phyloP scores from a whole-genome alignment of 2,329 filamentous ascomycete species.

The Pyrenophora tritici-repentis region DNA sequence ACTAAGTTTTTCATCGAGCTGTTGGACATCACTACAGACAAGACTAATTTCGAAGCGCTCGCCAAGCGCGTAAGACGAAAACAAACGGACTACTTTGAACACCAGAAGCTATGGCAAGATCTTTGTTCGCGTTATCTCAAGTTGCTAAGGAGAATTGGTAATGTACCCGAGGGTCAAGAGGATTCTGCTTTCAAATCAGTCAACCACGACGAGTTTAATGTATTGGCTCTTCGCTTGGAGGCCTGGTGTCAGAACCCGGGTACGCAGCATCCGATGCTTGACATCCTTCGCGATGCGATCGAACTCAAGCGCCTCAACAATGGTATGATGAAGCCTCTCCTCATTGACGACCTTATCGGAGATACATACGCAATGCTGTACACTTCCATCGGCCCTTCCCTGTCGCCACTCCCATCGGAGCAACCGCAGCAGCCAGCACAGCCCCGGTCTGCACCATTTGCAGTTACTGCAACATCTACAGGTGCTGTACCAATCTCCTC shows the following conservation, averaged over 20 bases:
- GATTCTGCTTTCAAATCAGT: conserved; percentile 68
- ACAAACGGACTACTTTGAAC: conserved; percentile 72
- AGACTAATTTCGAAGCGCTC: conserved; percentile 75
- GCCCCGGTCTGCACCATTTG: conserved; percentile 11
- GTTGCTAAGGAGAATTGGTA: conserved; percentile 61
- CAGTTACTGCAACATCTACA: background rate
- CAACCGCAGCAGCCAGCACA: conserved; percentile 28
- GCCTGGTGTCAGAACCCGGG: conserved; percentile 59
- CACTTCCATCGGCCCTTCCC: conserved; percentile 64
- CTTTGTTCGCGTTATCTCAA: conserved; percentile 63
- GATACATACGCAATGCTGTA: conserved; percentile 86
- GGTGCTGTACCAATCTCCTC: conserved; percentile 37
- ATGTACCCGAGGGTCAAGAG: conserved; percentile 65
- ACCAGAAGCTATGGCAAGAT: conserved; percentile 66
- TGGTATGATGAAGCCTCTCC: conserved; percentile 79
- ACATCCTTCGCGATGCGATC: conserved; percentile 67
- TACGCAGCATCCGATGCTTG: conserved; percentile 57
- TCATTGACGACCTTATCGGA: conserved; percentile 91
- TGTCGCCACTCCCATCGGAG: conserved; percentile 58
- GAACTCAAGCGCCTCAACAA: conserved; percentile 82
- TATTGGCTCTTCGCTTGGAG: conserved; percentile 64
- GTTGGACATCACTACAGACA: conserved; percentile 74
- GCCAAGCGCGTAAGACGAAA: conserved; percentile 81
- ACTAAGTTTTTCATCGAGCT: conserved; percentile 79
- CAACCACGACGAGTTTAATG: conserved; percentile 67